A percentile compares a stretch with the other conserved stretches of the same genome.
phyloP scores from a whole-genome alignment of 2,329 filamentous ascomycete species.

The Plectosphaerella sp. region DNA sequence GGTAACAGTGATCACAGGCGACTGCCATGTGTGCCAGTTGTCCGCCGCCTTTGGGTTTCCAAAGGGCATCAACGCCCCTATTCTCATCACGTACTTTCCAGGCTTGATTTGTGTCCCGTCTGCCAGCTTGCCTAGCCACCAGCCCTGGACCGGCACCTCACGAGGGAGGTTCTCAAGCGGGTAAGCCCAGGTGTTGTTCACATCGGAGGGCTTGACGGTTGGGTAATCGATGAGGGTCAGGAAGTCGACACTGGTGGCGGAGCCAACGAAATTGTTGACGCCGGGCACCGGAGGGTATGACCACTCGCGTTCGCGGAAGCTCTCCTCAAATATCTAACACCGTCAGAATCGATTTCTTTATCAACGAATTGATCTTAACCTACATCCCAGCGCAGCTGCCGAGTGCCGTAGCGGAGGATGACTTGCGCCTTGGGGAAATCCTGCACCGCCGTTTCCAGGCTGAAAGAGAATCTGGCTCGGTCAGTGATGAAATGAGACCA shows the following conservation, averaged over 20 bases:
- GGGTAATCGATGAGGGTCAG: constrained; percentile 14
- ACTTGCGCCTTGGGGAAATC: constrained; percentile 19
- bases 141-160: constrained; percentile 25
- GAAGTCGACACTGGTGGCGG: constrained; percentile 25
- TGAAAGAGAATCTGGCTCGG: constrained; percentile 12
- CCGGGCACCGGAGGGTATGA: constrained; percentile 33
- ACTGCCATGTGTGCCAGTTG: constrained; percentile 35
- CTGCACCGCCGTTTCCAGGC: constrained; percentile 14
- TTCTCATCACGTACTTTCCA: constrained; percentile 36
- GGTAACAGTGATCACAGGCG: constrained; percentile 12
- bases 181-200: constrained; percentile 32
- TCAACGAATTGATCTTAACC: neutral
- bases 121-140: constrained; percentile 38
- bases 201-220: constrained; percentile 23
- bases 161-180: constrained; percentile 29
- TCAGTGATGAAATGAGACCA: constrained; percentile 5
- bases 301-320: constrained; percentile 35
- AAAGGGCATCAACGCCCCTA: constrained; percentile 34
- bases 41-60: constrained; percentile 33
- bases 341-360: neutral
- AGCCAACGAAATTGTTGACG: constrained; percentile 34
- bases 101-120: constrained; percentile 34
- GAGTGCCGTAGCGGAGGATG: constrained; percentile 16
- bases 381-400: constrained; percentile 20
- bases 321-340: constrained; percentile 26